Evolutionary conservation across 164 flowering plant genomes (phyloP).

Genomic region (Magnolia sinica): DNA sequence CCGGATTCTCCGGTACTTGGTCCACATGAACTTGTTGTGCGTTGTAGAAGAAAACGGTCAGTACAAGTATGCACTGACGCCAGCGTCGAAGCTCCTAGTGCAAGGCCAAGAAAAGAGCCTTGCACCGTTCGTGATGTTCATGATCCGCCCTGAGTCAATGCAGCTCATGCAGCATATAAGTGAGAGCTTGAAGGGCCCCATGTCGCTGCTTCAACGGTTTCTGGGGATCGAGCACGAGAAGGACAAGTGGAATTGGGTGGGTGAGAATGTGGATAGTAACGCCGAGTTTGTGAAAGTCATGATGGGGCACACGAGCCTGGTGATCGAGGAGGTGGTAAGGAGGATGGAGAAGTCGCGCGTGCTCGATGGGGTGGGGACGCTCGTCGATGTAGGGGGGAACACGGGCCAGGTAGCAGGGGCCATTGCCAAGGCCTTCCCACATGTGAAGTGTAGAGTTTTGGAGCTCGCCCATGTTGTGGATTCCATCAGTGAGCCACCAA

Average conservation of each 20-base stretch:
- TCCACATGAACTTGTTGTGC: slow-evolving; percentile 1
- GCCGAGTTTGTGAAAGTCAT: slow-evolving; percentile 2
- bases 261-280: not conserved
- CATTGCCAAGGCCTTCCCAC: not conserved
- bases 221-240: not conserved
- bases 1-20: slow-evolving; percentile 11
- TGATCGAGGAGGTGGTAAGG: not conserved
- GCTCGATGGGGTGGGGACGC: not conserved
- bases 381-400: not conserved
- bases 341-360: not conserved
- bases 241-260: not conserved
- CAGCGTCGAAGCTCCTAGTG: not conserved
- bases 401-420: not conserved
- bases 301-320: not conserved
- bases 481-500: not conserved
- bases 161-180: not conserved
- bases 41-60: not conserved
- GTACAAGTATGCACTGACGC: not conserved
- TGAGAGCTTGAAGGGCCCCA: not conserved
- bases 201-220: not conserved
- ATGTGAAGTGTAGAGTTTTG: not conserved
- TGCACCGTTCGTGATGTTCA: not conserved
- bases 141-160: not conserved
- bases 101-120: not conserved
- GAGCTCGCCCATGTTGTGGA: slow-evolving; percentile 5